Evolutionary conservation across 805 yeast species (phyloP), one percentile per base, ranked within the genome.

Genomic region (Cyberlindnera subsufficiens): DNA sequence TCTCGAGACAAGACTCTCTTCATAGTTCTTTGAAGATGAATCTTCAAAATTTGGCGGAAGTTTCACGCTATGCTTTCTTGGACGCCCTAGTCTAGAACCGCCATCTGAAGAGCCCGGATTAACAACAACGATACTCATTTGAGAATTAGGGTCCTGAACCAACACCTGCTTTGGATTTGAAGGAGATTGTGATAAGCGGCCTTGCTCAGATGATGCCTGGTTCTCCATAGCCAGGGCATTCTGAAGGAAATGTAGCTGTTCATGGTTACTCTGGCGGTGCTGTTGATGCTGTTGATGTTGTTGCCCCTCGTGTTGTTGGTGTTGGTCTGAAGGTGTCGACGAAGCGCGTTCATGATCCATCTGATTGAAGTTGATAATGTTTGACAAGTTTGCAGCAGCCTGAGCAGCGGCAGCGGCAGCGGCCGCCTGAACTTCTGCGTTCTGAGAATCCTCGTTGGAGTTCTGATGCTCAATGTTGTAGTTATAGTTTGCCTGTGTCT

Each of bases 121-220:
- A 4, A 58, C 62, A 11, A 55, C 56, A 14, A 58, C 60, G 13
- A 58, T 46, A 35, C 52, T 50, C 15, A 58, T 54, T 22, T 55
- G 46, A 3, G 60, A 50, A 10, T 34, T 32, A 1, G 52, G 35
- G 30, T 55, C 59, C 35, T 51, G 54, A 6, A 52, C 27, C 5
- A 58, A 35, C n/a, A 42, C 38, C 37, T 56, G 60, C 30, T 52
- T 56, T 25, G 60, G 55, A n/a, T 49, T 25, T 8, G 39, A n/a
- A n/a, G 31, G 14, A 6, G 46, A 32, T 3, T 37, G 29, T n/a
- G 31, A 25, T 18, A n/a, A 13, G 13, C 18, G 30, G 13, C 32
- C 4, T 18, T 37, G 30, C 5, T 17, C 27, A 22, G 27, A 22
- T 10, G 27, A 22, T 9, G 27, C 11, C 7, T 32, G 39, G 9